These are phyloP conservation scores for Blumeria hordei DNA, from an alignment of 2,329 filamentous ascomycete species.

Conservation along the genomic window DNA sequence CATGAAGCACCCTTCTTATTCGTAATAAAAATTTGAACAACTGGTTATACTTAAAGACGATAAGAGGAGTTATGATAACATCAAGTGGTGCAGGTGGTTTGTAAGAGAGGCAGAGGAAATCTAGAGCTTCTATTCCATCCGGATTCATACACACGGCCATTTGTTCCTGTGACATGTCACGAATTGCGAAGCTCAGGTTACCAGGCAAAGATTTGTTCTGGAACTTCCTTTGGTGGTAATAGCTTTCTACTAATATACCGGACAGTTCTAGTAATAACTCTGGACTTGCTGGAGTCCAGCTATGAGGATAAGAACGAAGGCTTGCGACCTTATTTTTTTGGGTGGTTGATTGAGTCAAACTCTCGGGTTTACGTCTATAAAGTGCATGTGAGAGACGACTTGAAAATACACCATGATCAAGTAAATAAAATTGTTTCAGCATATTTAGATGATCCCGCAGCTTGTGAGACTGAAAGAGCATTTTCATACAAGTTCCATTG, in stretches of 20 bases:
- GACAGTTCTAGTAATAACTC: slow-evolving; percentile 77
- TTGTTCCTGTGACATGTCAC: slow-evolving; percentile 54
- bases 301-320: slow-evolving; percentile 54
- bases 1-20: slow-evolving; percentile 54
- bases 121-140: slow-evolving; percentile 64
- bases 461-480: slow-evolving; percentile 53
- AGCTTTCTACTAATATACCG: slow-evolving; percentile 60
- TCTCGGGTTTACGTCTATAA: slow-evolving; percentile 62
- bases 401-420: slow-evolving; percentile 67
- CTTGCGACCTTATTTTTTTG: slow-evolving; percentile 59
- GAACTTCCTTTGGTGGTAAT: slow-evolving; percentile 17
- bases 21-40: slow-evolving; percentile 64
- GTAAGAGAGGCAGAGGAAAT: slow-evolving; percentile 77
- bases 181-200: slow-evolving; percentile 59
- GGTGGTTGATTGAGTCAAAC: slow-evolving; percentile 20
- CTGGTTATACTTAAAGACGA: slow-evolving; percentile 59
- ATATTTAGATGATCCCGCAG: slow-evolving; percentile 48
- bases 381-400: slow-evolving; percentile 58
- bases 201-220: slow-evolving; percentile 29
- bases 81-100: slow-evolving; percentile 47
- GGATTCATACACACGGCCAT: slow-evolving; percentile 67
- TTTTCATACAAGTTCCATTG: slow-evolving; percentile 49
- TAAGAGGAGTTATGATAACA: slow-evolving; percentile 44
- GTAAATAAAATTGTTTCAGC: slow-evolving; percentile 58
- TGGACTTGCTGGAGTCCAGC: slow-evolving; percentile 86